Base-by-base conservation (phyloP, 495 filamentous ascomycete genomes). In the Bombardia bombarda region DNA sequence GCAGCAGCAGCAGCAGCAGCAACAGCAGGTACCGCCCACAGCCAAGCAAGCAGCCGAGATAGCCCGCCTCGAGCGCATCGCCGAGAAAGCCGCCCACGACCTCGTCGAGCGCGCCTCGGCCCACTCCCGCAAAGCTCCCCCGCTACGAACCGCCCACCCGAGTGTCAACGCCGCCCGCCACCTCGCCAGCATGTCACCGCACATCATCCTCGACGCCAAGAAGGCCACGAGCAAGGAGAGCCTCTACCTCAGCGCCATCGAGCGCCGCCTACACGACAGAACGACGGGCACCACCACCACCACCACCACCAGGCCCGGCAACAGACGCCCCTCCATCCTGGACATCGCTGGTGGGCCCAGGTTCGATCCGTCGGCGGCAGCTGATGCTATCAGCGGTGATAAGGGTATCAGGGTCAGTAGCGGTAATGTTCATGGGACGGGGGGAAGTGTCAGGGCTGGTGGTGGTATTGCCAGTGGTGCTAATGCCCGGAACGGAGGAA, bases 221-320 rank as follows among this genome's bases (percentile, higher is more conserved):
- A 69, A 70, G 53, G 70, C 72, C 25, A 66, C 65, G 39, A 70
- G 73, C 31, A 68, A 81, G 23, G 84, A 90, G 52, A 82, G 80
- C 3, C 71, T 81, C 32, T 89, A 86, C 66, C 63, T 94, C 0
- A 75, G 82, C 39, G 80, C 83, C 44, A 85, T 90, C 37, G 78
- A 78, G 5, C 54, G 67, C 3, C 70, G 81, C 24, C 72, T 87
- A 40, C 56, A 55, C 46, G 68, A 39, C 18, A n/a, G n/a, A n/a
- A n/a, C n/a, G n/a, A n/a, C n/a, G n/a, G n/a, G n/a, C n/a, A n/a
- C n/a, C n/a, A n/a, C n/a, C n/a, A n/a, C n/a, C n/a, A 28, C 9
- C 26, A 13, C 26, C 26, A 7, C 26, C 2, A 7, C 26, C 26
- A 28, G 26, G 5, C 24, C 24, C 26, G 26, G 9, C 26, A 13